A percentile compares a stretch with the other conserved stretches of the same genome.
Evolutionary conservation across 148 eudicot genomes (phyloP).

Genomic region (Silene conica): DNA sequence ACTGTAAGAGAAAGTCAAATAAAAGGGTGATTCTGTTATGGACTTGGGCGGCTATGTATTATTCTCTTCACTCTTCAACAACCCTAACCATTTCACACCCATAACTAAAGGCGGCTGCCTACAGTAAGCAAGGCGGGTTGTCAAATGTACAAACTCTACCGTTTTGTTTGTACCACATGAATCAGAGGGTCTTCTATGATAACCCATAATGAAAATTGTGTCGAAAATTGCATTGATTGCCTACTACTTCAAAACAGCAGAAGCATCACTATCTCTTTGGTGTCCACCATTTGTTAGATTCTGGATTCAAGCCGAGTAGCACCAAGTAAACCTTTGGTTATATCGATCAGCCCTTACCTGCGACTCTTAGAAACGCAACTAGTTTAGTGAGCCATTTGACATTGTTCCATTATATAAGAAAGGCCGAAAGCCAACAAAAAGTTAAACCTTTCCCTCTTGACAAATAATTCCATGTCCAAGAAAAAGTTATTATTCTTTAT

Average conservation of each 20-base stretch:
- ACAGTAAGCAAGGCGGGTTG: background rate
- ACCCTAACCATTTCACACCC: background rate
- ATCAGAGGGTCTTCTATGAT: too few relatives aligned
- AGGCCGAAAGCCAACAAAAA: too few relatives aligned
- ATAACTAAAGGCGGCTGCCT: too few relatives aligned
- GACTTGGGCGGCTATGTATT: constrained; percentile 10
- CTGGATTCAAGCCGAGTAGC: too few relatives aligned
- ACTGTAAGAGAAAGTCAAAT: constrained; percentile 9
- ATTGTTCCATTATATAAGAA: background rate
- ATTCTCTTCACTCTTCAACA: constrained; percentile 21
- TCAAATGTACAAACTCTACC: background rate
- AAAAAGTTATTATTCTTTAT: constrained; percentile 5
- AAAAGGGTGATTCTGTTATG: constrained; percentile 1
- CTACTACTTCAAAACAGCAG: background rate
- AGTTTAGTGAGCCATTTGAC: background rate
- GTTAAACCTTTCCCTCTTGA: too few relatives aligned
- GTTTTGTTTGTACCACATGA: background rate
- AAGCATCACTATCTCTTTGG: too few relatives aligned
- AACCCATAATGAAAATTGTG: background rate
- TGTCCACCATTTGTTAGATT: too few relatives aligned
- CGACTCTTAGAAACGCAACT: background rate
- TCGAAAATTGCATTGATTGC: background rate
- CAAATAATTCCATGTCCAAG: background rate
- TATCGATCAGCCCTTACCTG: too few relatives aligned
- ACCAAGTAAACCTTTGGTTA: too few relatives aligned